Conservation (phyloP, 805 yeast genomes). For the Saccharomyces jurei region DNA sequence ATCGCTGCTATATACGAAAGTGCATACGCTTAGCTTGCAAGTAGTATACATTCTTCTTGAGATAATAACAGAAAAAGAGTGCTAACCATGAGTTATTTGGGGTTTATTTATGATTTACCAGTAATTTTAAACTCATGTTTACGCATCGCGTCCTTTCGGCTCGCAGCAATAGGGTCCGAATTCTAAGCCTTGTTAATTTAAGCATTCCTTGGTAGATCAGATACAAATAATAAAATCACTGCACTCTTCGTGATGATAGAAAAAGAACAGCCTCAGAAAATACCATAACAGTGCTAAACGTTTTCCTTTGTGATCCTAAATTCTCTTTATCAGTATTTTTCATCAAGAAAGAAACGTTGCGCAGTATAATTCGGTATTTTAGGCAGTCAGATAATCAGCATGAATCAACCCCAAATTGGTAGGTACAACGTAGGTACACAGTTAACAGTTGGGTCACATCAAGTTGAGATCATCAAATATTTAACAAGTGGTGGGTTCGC, state of each 20-base stretch:
- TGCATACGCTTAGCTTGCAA: neutral
- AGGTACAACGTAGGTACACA: constrained; percentile 70
- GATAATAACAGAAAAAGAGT: neutral
- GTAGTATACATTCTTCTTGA: neutral
- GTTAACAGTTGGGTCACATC: constrained; percentile 78
- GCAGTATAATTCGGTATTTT: neutral
- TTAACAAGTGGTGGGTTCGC: constrained; percentile 93
- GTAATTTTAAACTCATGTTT: neutral
- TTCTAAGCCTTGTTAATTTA: neutral
- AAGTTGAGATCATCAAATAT: constrained; percentile 58
- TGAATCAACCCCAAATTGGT: constrained; percentile 46
- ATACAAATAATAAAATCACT: neutral
- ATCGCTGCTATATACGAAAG: neutral
- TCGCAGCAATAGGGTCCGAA: neutral
- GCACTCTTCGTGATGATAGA: neutral
- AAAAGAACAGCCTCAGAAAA: neutral
- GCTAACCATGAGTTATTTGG: neutral
- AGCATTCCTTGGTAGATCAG: neutral
- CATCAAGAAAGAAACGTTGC: neutral
- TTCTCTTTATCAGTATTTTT: neutral
- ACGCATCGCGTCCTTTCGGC: neutral
- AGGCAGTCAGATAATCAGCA: constrained; percentile 4
- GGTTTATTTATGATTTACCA: neutral
- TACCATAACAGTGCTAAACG: neutral
- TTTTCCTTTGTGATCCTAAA: neutral